These are phyloP conservation scores for Hericium alpestre DNA, from an alignment of 768 basidiomycete genomes.

Conservation along the genomic window DNA sequence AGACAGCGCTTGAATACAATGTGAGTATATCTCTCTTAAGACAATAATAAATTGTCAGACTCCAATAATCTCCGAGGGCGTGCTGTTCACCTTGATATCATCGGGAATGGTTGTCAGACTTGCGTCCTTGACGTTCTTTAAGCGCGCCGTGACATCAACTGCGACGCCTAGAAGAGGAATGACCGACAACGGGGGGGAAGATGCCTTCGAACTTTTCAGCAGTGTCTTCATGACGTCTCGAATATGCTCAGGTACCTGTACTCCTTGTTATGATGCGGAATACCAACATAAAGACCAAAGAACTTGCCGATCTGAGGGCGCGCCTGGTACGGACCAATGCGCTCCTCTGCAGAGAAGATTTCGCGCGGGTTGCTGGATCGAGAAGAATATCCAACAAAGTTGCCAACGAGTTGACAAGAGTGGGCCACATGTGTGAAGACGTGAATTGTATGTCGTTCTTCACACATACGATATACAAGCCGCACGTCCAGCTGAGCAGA, in stretches of 20 bases:
- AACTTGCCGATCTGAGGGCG: slow-evolving; percentile 53
- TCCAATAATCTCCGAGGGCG: neutral
- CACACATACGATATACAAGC: slow-evolving; percentile 45
- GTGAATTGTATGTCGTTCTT: slow-evolving; percentile 34
- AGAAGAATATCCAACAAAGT: slow-evolving; percentile 49
- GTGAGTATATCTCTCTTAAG: slow-evolving; percentile 45
- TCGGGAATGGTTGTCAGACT: slow-evolving; percentile 32
- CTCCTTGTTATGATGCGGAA: neutral
- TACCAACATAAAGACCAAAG: neutral
- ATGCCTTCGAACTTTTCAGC: slow-evolving; percentile 39
- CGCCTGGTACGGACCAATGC: slow-evolving; percentile 51
- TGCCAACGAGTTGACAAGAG: slow-evolving; percentile 48
- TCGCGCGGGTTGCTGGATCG: slow-evolving; percentile 39
- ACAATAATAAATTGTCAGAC: neutral
- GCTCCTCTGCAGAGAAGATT: slow-evolving; percentile 49
- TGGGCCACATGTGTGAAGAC: slow-evolving; percentile 37
- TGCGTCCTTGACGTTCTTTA: slow-evolving; percentile 45
- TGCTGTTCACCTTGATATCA: slow-evolving; percentile 33
- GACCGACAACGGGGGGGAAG: slow-evolving; percentile 28
- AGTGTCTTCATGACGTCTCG: slow-evolving; percentile 42
- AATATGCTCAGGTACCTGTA: slow-evolving; percentile 32
- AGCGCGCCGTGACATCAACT: slow-evolving; percentile 57
- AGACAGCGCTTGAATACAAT: slow-evolving; percentile 47
- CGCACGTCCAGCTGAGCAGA: slow-evolving; percentile 62
- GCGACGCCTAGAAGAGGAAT: slow-evolving; percentile 56